Base-by-base conservation (phyloP, 306 rosid species). In the Psophocarpus tetragonolobus region DNA sequence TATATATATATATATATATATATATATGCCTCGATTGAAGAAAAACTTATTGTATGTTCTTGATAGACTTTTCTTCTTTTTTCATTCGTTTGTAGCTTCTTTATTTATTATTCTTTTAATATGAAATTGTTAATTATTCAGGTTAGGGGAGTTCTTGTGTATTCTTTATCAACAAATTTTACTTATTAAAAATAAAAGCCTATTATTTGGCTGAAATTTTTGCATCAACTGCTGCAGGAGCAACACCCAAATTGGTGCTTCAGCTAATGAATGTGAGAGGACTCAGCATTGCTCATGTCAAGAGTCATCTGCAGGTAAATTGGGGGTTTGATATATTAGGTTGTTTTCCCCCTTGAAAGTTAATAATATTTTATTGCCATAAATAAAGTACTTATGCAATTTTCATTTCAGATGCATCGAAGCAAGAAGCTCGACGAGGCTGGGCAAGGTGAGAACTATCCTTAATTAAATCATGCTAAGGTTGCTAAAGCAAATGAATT, bases 211-310 rank as follows among this genome's bases (percentile, higher is more conserved):
- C 33, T 54, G 27, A 51, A 51, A 3, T 56, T 1, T 58, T 30
- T 62, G 21, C 21, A 53, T 70, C 4, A 3, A 24, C 42, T 66
- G 76, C 75, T 44, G 76, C 75, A 94, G 98, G 93, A 86, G 98
- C 98, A 75, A 91, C 98, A 36, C 98, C 98, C 23, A 94, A 94
- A 64, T 80, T 84, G 80, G 91, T 94, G 70, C 95, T 90, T 75
- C 97, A 94, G 87, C 87, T 92, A 42, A 94, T 94, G 98, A 92
- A 90, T 77, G 97, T 92, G 73, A 89, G 91, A 88, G 97, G 96
- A 56, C 94, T 94, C 27, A 92, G 95, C 87, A 92, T 94, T 76
- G 91, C 96, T 61, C 98, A 94, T 85, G 92, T 92, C 60, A 94
- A 94, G 93, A 92, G 97, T 79, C 98, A 94, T 78, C 87, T 94